Conservation (phyloP, 1,139 yeast species). For the Debaryomyces sp. region DNA sequence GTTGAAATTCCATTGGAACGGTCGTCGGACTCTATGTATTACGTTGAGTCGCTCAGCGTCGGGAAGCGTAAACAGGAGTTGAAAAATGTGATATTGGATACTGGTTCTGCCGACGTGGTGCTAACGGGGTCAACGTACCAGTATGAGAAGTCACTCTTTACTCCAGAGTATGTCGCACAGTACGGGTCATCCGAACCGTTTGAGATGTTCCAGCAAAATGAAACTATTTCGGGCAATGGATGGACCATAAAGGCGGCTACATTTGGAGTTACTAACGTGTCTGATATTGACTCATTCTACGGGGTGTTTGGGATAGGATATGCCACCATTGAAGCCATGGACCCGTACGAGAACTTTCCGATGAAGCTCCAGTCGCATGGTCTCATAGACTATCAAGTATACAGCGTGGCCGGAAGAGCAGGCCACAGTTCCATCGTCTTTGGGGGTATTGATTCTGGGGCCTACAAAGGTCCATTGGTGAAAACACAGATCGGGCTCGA, state of each 20-base stretch:
- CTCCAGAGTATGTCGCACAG: constrained; percentile 8
- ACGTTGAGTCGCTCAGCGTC: constrained; percentile 15
- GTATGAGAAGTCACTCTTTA: constrained; percentile 14
- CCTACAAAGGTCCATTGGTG: constrained; percentile 19
- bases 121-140: constrained; percentile 15
- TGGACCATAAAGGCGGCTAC: constrained; percentile 9
- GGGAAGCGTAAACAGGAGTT: constrained; percentile 22
- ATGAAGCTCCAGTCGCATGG: constrained; percentile 17
- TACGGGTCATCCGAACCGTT: constrained; percentile 22
- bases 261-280: constrained; percentile 13
- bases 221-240: constrained; percentile 11
- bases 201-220: constrained; percentile 12
- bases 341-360: constrained; percentile 19
- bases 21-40: constrained; percentile 12
- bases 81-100: constrained; percentile 19
- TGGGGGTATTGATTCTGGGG: constrained; percentile 24
- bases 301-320: constrained; percentile 27
- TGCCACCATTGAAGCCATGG: constrained; percentile 15
- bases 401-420: constrained; percentile 18
- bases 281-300: constrained; percentile 11
- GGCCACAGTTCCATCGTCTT: constrained; percentile 17
- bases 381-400: constrained; percentile 15
- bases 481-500: constrained; percentile 20
- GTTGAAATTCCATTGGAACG: constrained; percentile 2
- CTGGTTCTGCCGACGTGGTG: constrained; percentile 27